Base-by-base conservation (phyloP, 352 stramenopile species). In the Pythium folliculosum region DNA sequence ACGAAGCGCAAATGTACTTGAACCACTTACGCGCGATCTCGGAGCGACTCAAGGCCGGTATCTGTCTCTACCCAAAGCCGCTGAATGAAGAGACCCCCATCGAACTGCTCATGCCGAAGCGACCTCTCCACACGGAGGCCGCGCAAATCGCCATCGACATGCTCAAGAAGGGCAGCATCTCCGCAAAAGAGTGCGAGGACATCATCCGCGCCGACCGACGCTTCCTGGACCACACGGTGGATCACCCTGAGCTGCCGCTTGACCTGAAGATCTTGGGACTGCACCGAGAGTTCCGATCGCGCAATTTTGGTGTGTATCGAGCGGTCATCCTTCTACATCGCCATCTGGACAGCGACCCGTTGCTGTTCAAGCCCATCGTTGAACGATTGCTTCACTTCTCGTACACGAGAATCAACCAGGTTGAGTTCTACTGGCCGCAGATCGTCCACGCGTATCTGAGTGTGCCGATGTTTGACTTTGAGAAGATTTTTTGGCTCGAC, bases 351-450 rank as follows among this genome's bases (percentile, higher is more conserved):
- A 94, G 82, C 66, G 87, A 94, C 50, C 86, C 89, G 27, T 69
- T 95, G 37, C 53, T 95, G 6, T 95, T 95, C 70, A 95, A 96
- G 71, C 88, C 87, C 37, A 92, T 94, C 44, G 83, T 94, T 51
- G 86, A 95, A 60, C 89, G 88, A 27, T 55, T 96, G 56, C 71
- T 93, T 6, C 81, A 95, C 37, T 94, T 95, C 65, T 94, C 87
- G 45, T 94, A 94, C 75, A 91, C 86, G 27, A 79, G 88, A 23
- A 94, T 97, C 69, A 95, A 95, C 64, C 84, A 97, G 72, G 85
- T 97, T 49, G 90, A 97, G 67, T 97, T 97, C 63, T 96, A 96
- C 67, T 96, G 88, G 84, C 89, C 88, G 19, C 90, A 97, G 75
- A 92, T 97, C 37, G 81, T 96, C 45, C 90, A 97, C 59, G 86